phyloP scores from a whole-genome alignment of 495 filamentous ascomycete species.

The Halenospora varia region DNA sequence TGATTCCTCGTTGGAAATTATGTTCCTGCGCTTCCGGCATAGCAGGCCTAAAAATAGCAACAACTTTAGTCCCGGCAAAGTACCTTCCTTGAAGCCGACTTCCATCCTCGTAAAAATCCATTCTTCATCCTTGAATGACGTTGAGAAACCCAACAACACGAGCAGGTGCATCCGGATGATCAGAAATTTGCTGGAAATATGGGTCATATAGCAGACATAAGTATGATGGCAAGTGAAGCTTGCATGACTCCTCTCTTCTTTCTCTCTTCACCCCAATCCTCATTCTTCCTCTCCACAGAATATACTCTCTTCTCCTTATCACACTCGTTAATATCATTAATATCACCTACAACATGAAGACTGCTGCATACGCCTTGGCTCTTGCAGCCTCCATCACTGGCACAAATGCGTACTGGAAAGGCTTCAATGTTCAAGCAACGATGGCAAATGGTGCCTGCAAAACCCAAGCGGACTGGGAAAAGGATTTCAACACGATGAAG shows the following conservation, averaged over 20 bases:
- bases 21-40: background rate
- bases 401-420: slow-evolving; percentile 44
- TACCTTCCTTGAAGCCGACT: background rate
- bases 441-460: slow-evolving; percentile 57
- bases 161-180: background rate
- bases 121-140: background rate
- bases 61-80: background rate
- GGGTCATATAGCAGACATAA: background rate
- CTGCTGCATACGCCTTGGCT: slow-evolving; percentile 9
- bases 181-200: background rate
- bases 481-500: slow-evolving; percentile 66
- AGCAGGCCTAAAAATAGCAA: background rate
- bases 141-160: background rate
- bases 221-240: background rate
- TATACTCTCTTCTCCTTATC: background rate
- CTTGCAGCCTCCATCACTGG: slow-evolving; percentile 13
- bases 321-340: background rate
- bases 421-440: slow-evolving; percentile 78
- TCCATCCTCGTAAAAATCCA: background rate
- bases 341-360: slow-evolving; percentile 13
- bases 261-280: background rate
- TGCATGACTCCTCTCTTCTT: background rate
- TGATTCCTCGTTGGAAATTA: too few relatives aligned
- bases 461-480: slow-evolving; percentile 61
- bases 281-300: background rate